Base-by-base conservation (phyloP, 1,139 yeast genomes). In the Suhomyces anneliseae region DNA sequence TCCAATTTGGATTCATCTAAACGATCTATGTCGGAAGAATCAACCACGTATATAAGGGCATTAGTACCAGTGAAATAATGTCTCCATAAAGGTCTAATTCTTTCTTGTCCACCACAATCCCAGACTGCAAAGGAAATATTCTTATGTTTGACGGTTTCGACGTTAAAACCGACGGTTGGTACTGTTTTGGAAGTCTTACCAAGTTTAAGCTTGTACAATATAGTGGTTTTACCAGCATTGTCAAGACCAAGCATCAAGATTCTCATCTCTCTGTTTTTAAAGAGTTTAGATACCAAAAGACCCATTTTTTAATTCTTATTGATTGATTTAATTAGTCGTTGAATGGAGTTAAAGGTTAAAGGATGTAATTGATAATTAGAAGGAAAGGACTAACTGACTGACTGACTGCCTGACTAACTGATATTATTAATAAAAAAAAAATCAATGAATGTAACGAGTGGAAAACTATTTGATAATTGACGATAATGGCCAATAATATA, bases 51-150 rank as follows among this genome's bases (percentile, higher is more conserved):
- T 48, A 92, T 89, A 52, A 92, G 76, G n/a, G 96, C 97, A 61
- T 90, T 88, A 4, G 97, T 89, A 31, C 96, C 96, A 10, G 96
- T 88, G 68, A 87, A 90, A 68, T 90, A 92, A 64, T 90, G 97
- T 66, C 97, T 82, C 97, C 98, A 90, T 45, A 90, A 74, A 0
- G 96, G 96, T 60, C 96, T 79, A 56, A 89, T 82, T 65, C 95
- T 77, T 60, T 89, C 95, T 70, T 90, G 97, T 65, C 96, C 97
- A 70, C 97, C 97, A 49, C 95, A 95, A 67, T 90, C 97, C 97
- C 97, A 92, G 56, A 93, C 95, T 52, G 93, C 93, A 75, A 90
- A 90, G 50, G 88, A 83, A 51, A 90, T 85, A 65, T 89, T 89
- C 66, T 87, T 88, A 66, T 87, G 92, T 51, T 87, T 84, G 56